Base-by-base conservation (phyloP, 2,329 filamentous ascomycete species). In the Nothophaeocryptopus gaeumannii region DNA sequence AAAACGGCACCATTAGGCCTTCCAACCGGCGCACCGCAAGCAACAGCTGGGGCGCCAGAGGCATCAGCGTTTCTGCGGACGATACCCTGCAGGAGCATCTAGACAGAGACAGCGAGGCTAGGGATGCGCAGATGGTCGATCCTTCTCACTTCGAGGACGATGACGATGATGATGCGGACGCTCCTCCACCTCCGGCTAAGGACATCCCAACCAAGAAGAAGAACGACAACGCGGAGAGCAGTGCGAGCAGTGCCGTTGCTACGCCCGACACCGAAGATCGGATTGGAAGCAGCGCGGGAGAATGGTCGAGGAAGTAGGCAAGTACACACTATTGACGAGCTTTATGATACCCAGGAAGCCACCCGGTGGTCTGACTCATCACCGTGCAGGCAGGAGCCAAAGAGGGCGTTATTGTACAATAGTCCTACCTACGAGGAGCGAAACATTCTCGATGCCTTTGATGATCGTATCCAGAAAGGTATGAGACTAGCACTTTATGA, bases 1-100 rank as follows among this genome's bases (percentile, higher is more conserved):
- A 69, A 42, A 63, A 57, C 36, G 66, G 67, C 8, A 62, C 57
- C 5, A 43, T 53, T 10, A 53, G 64, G 26, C 61, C 65, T 5
- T 42, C 55, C 10, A 57, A 47, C 15, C 43, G 45, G 13, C 50
- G 55, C 29, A 53, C 56, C 36, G 58, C 53, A 12, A 62, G 66
- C 29, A 78, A 77, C 51, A 72, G 74, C 31, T 83, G 81, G 81
- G 80, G 81, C 8, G 69, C 73, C 2, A 70, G 79, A 47, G 80
- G 81, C 12, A 78, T 84, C 36, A 81, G 78, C 2, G 77, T 84
- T 2, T 79, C 78, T 14, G 81, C 81, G 0, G 81, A 83, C 58
- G 80, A 83, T 35, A 74, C 69, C 4, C 63, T 76, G 5, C 62
- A 65, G 16, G 67, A 70, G 54, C 69, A 53, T 60, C 61, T 61